A percentile compares a stretch with the other conserved stretches of the same genome.
Evolutionary conservation across 2,329 filamentous ascomycete species (phyloP).

Genomic region (Alternaria sp.): DNA sequence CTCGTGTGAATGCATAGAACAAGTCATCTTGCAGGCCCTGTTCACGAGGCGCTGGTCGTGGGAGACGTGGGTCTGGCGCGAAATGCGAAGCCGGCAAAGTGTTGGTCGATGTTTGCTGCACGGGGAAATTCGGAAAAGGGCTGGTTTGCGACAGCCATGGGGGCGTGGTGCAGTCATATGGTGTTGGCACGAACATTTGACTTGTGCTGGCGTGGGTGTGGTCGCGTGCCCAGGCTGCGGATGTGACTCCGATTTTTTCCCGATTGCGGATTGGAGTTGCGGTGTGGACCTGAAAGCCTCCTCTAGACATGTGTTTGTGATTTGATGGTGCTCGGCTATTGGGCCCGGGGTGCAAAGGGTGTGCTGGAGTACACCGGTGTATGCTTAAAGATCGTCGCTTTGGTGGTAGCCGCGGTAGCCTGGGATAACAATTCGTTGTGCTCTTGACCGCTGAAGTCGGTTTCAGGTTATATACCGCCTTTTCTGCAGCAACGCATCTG

Average conservation of each 20-base stretch:
- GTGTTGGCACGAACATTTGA: constrained; percentile 14
- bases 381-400: neutral
- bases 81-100: constrained; percentile 5
- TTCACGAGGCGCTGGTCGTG: constrained; percentile 22
- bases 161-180: constrained; percentile 10
- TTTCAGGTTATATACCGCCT: constrained; percentile 8
- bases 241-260: constrained; percentile 2
- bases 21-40: constrained; percentile 22
- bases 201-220: constrained; percentile 3
- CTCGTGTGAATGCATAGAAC: constrained; percentile 14
- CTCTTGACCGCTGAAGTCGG: constrained; percentile 5
- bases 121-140: constrained; percentile 6
- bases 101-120: constrained; percentile 9
- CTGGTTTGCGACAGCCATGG: constrained; percentile 6
- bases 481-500: constrained; percentile 4
- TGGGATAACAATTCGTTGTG: neutral
- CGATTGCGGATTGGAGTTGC: neutral
- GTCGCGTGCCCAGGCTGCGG: constrained; percentile 2
- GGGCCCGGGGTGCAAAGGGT: neutral
- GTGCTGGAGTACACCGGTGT: constrained; percentile 1
- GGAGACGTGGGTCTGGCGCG: constrained; percentile 17
- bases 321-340: neutral
- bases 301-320: constrained; percentile 5
- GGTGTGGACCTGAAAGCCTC: constrained; percentile 6
- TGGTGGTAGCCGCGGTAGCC: neutral